Conservation (phyloP, 2,329 filamentous ascomycete genomes). For the Neurospora sp. region DNA sequence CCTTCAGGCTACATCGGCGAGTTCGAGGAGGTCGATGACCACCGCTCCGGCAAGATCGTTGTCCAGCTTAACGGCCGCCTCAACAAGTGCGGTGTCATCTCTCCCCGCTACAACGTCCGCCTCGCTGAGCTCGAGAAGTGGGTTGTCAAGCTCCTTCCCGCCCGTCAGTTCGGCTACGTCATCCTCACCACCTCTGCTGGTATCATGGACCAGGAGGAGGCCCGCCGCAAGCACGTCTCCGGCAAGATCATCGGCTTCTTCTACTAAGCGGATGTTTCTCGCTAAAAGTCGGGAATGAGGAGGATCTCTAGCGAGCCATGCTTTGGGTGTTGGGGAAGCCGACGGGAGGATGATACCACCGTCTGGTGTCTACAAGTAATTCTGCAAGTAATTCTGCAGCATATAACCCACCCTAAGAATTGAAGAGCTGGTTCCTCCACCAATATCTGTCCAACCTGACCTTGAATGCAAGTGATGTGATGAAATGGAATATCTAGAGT, state of each 20-base stretch:
- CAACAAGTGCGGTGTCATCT: slow-evolving; percentile 99
- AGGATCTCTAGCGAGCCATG: slow-evolving; percentile 13
- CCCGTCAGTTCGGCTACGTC: slow-evolving; percentile 99
- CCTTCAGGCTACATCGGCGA: slow-evolving; percentile 89
- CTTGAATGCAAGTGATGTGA: not conserved
- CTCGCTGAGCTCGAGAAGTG: slow-evolving; percentile 98
- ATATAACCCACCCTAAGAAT: not conserved
- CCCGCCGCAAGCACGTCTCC: slow-evolving; percentile 94
- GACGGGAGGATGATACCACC: slow-evolving; percentile 8
- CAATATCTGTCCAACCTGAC: not conserved
- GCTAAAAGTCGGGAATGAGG: slow-evolving; percentile 7
- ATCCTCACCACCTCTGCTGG: slow-evolving; percentile 98
- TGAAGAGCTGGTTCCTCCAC: not conserved
- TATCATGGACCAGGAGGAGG: slow-evolving; percentile 99
- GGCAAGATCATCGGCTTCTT: slow-evolving; percentile 99
- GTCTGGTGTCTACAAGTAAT: not conserved
- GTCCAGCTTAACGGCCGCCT: slow-evolving; percentile 98
- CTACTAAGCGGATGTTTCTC: slow-evolving; percentile 54
- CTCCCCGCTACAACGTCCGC: slow-evolving; percentile 97
- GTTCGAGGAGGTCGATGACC: slow-evolving; percentile 99
- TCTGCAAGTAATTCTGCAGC: not conserved
- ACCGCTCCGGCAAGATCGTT: slow-evolving; percentile 99
- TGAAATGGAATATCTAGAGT: not conserved
- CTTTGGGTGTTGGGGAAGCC: slow-evolving; percentile 1
- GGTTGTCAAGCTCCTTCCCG: slow-evolving; percentile 97